Conservation (phyloP, 2,329 filamentous ascomycete species). For the Tolypocladium pustulatum region DNA sequence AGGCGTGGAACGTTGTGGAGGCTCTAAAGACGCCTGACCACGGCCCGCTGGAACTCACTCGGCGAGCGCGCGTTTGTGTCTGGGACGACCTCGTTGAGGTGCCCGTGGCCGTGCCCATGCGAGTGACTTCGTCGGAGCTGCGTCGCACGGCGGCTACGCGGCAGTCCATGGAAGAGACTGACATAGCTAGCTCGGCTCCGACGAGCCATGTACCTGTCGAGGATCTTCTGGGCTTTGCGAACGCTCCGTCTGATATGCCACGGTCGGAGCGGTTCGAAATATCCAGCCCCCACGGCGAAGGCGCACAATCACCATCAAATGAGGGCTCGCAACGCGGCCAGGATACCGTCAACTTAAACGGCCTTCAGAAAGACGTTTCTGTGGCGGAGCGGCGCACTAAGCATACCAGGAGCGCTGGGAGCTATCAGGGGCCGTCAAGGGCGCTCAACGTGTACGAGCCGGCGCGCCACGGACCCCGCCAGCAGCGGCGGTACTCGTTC, state of each 20-base stretch:
- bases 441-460: conserved; percentile 34
- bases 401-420: conserved; percentile 11
- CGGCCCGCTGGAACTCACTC: conserved; percentile 84
- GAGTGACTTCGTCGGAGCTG: conserved; percentile 74
- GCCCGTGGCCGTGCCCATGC: conserved; percentile 84
- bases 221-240: conserved; percentile 62
- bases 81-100: conserved; percentile 98
- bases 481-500: conserved; percentile 44
- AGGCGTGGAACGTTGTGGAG: conserved; percentile 98
- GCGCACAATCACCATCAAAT: conserved; percentile 26
- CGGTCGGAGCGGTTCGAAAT: conserved; percentile 69
- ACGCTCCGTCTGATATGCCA: conserved; percentile 54
- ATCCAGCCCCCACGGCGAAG: conserved; percentile 31
- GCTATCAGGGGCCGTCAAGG: conserved; percentile 31
- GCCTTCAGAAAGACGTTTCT: conserved; percentile 5
- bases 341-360: conserved; percentile 4
- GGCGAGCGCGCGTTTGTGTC: conserved; percentile 83
- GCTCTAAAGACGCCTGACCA: conserved; percentile 89
- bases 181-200: conserved; percentile 50
- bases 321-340: conserved; percentile 13
- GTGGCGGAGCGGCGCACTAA: not conserved
- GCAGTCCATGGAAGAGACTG: conserved; percentile 65
- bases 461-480: conserved; percentile 29
- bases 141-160: conserved; percentile 48
- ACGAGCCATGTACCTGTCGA: conserved; percentile 23